phyloP scores from a whole-genome alignment of 495 filamentous ascomycete species.

The Beverwykella pulmonaria region DNA sequence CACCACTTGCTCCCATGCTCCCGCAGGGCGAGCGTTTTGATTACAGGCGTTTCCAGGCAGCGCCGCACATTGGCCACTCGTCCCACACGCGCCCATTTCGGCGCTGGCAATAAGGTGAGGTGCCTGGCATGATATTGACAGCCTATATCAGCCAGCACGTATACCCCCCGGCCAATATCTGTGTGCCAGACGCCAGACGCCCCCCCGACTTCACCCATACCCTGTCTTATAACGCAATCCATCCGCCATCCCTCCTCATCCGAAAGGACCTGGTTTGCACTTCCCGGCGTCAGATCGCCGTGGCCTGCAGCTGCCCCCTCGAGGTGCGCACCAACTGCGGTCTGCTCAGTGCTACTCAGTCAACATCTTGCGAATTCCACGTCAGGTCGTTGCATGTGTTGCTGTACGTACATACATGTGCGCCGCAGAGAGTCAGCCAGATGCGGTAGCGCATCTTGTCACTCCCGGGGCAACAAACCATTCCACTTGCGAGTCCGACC shows the following conservation, averaged over 20 bases:
- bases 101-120: constrained; percentile 25
- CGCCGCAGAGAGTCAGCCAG: too few species aligned
- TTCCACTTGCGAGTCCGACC: not conserved
- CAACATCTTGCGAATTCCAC: not conserved
- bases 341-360: not conserved
- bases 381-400: not conserved
- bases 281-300: constrained; percentile 32
- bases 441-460: too few species aligned
- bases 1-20: too few species aligned
- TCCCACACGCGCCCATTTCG: not conserved
- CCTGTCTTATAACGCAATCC: constrained; percentile 35
- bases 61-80: constrained; percentile 18
- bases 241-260: not conserved
- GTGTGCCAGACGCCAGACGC: too few species aligned
- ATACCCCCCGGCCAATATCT: too few species aligned
- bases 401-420: too few species aligned
- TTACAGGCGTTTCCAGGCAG: constrained; percentile 19
- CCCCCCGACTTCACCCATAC: constrained; percentile 31
- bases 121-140: constrained; percentile 35
- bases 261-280: not conserved
- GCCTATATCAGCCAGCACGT: not conserved
- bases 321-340: not conserved
- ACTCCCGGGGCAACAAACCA: too few species aligned
- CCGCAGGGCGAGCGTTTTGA: not conserved
- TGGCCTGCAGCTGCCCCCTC: constrained; percentile 7